A percentile compares a stretch with the other conserved stretches of the same genome.
These are phyloP conservation scores for Sphagnurus paluster DNA, from an alignment of 1,284 basidiomycete species.

Conservation along the genomic window DNA sequence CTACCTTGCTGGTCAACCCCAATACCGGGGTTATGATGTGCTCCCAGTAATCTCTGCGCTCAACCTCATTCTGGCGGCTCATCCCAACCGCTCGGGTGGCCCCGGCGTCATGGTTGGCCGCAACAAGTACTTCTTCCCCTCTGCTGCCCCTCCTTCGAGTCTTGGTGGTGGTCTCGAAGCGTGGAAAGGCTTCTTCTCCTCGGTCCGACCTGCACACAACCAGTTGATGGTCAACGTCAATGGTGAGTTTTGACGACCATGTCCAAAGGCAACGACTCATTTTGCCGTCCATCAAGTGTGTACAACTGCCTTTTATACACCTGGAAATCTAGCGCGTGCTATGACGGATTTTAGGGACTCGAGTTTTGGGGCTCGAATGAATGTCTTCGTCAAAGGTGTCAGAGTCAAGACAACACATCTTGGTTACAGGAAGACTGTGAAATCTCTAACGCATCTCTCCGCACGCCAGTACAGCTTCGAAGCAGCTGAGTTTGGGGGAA, in stretches of 20 bases:
- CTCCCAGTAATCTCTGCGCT: slow-evolving; percentile 68
- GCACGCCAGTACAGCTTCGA: slow-evolving; percentile 57
- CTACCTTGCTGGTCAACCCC: slow-evolving; percentile 57
- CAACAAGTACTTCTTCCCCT: slow-evolving; percentile 74
- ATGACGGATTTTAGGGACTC: slow-evolving; percentile 51
- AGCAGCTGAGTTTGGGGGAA: slow-evolving; percentile 45
- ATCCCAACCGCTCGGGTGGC: slow-evolving; percentile 57
- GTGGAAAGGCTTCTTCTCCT: slow-evolving; percentile 74
- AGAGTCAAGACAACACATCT: slow-evolving; percentile 59
- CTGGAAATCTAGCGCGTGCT: slow-evolving; percentile 60
- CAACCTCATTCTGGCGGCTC: slow-evolving; percentile 67
- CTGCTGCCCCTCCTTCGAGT: slow-evolving; percentile 39
- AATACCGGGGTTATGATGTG: slow-evolving; percentile 64
- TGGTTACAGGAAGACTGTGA: slow-evolving; percentile 61
- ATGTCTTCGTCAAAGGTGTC: slow-evolving; percentile 58
- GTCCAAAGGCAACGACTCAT: slow-evolving; percentile 1
- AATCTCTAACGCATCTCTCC: slow-evolving; percentile 43
- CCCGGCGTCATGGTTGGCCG: slow-evolving; percentile 71
- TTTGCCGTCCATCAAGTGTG: slow-evolving; percentile 42
- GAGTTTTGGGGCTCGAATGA: slow-evolving; percentile 49
- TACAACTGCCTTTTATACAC: slow-evolving; percentile 73
- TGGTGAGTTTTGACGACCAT: slow-evolving; percentile 35
- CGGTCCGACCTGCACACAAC: slow-evolving; percentile 68
- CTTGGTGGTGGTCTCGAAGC: slow-evolving; percentile 69
- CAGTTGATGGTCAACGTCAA: slow-evolving; percentile 82